These are phyloP conservation scores for Saturnispora dispora DNA, from an alignment of 805 yeast species.

Conservation along the genomic window DNA sequence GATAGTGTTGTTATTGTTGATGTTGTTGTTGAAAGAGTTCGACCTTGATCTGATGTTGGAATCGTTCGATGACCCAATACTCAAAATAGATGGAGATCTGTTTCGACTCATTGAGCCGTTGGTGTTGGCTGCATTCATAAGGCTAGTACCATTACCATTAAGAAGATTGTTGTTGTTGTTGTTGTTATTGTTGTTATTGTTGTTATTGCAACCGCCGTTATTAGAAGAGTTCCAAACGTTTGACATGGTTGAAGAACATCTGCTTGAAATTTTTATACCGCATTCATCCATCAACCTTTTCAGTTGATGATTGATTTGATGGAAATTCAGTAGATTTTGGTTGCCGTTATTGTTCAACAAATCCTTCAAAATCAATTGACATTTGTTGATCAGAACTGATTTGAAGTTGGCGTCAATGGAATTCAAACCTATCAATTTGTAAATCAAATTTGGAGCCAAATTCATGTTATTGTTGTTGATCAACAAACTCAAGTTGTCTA, in stretches of 20 bases:
- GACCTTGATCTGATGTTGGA: conserved; percentile 5
- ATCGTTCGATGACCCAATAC: neutral
- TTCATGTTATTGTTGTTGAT: neutral
- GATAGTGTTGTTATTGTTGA: conserved; percentile 4
- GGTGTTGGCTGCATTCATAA: conserved; percentile 7
- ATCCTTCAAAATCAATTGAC: conserved; percentile 54
- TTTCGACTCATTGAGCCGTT: conserved; percentile 1
- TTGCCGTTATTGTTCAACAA: conserved; percentile 42
- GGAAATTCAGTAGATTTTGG: conserved; percentile 20
- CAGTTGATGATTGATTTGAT: conserved; percentile 58
- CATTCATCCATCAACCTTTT: conserved; percentile 88
- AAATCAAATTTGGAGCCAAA: conserved; percentile 62
- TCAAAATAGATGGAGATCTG: conserved; percentile 5
- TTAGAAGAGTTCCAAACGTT: conserved; percentile 1
- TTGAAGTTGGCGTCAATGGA: conserved; percentile 48
- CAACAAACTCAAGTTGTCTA: neutral
- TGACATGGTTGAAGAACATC: conserved; percentile 3
- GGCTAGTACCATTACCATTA: neutral
- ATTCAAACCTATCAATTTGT: conserved; percentile 71
- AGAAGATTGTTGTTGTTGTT: neutral
- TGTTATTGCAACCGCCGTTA: neutral
- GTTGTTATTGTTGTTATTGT: conserved; percentile 2
- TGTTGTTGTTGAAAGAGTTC: conserved; percentile 1
- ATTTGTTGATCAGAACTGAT: conserved; percentile 49
- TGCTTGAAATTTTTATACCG: conserved; percentile 40